phyloP scores from a whole-genome alignment of 495 filamentous ascomycete species.

The Glonium stellatum region DNA sequence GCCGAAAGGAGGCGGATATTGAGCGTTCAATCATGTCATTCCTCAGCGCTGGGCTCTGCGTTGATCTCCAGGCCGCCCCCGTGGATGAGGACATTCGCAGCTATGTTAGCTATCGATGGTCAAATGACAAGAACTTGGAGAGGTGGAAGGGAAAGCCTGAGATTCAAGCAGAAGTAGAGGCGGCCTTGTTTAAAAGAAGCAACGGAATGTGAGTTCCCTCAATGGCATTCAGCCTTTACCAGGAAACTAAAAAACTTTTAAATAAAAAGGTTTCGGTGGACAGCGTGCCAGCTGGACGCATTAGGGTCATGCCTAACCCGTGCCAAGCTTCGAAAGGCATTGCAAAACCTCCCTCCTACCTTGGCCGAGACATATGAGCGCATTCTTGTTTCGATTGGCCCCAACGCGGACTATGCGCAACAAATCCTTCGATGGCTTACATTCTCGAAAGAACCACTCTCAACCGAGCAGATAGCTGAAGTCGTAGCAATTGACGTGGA shows the following conservation, averaged over 20 bases:
- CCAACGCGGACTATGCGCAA: too few relatives aligned
- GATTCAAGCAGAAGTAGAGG: slow-evolving; percentile 11
- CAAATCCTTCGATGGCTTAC: slow-evolving; percentile 23
- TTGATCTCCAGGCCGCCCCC: slow-evolving; percentile 12
- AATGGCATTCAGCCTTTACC: too few relatives aligned
- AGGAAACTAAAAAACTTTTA: too few relatives aligned
- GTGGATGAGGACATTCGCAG: slow-evolving; percentile 20
- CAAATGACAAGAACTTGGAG: slow-evolving; percentile 1
- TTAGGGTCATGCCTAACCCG: slow-evolving; percentile 15
- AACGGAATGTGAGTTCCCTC: slow-evolving; percentile 16
- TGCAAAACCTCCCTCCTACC: slow-evolving; percentile 19
- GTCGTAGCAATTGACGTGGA: slow-evolving; percentile 11
- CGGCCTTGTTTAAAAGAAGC: slow-evolving; percentile 9
- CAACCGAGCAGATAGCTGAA: slow-evolving; percentile 14
- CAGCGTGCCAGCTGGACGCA: slow-evolving; percentile 25
- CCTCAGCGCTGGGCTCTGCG: background rate
- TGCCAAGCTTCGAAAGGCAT: slow-evolving; percentile 6
- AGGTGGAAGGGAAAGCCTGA: slow-evolving; percentile 11
- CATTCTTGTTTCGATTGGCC: too few relatives aligned
- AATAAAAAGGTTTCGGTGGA: slow-evolving; percentile 30
- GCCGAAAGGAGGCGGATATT: slow-evolving; percentile 23
- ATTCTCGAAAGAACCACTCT: slow-evolving; percentile 17
- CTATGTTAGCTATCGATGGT: slow-evolving; percentile 18
- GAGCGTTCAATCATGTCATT: slow-evolving; percentile 6
- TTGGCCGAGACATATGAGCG: slow-evolving; percentile 27